Evolutionary conservation across 2,329 filamentous ascomycete genomes (phyloP).

Genomic region (Cytospora paraplurivora): DNA sequence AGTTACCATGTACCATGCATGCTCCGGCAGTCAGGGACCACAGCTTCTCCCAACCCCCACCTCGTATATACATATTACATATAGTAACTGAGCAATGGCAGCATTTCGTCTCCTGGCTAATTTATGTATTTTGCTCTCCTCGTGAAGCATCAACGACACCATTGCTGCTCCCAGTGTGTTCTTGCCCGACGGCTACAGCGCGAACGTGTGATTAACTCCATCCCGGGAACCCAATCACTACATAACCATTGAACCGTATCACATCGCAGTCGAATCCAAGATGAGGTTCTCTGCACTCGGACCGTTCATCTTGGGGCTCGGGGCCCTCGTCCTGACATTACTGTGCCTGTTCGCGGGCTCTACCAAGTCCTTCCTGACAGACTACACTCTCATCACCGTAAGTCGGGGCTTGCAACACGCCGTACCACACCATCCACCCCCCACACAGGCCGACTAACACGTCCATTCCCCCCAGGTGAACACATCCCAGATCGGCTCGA

Average conservation of each 20-base stretch:
- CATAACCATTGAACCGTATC: too few relatives aligned
- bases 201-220: background rate
- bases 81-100: background rate
- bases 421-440: background rate
- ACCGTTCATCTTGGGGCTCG: slow-evolving; percentile 4
- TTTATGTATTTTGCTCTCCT: background rate
- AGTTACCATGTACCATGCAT: background rate
- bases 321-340: slow-evolving; percentile 13
- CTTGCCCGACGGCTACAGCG: background rate
- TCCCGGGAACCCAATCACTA: background rate
- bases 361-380: slow-evolving; percentile 12
- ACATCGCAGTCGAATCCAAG: background rate
- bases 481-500: slow-evolving; percentile 17
- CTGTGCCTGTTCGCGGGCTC: slow-evolving; percentile 18
- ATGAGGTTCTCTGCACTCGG: slow-evolving; percentile 22
- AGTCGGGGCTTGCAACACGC: background rate
- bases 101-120: background rate
- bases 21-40: background rate
- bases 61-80: background rate
- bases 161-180: background rate
- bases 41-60: background rate
- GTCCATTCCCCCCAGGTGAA: slow-evolving; percentile 1
- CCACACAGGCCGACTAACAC: background rate
- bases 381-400: slow-evolving; percentile 18
- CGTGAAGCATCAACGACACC: background rate